These are phyloP conservation scores for Sambucus nigra DNA, from an alignment of 129 eudicot genomes.

Conservation along the genomic window DNA sequence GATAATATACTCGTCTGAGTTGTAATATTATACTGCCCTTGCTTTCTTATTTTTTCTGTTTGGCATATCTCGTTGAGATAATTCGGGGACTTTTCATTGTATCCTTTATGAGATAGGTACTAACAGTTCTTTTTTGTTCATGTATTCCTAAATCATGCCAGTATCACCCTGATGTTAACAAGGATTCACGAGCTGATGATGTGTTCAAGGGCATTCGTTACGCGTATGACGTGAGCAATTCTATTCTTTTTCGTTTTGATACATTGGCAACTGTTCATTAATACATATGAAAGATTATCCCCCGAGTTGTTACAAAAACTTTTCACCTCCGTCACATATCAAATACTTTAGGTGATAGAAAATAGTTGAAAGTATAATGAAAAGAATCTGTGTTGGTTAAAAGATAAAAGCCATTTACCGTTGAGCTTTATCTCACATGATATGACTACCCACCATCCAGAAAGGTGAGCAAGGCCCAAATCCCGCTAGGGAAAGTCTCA, in stretches of 20 bases:
- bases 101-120: neutral
- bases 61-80: neutral
- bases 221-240: conserved; percentile 69
- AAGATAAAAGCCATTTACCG: too few species aligned
- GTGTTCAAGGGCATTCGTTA: conserved; percentile 60
- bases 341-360: neutral
- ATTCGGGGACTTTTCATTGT: neutral
- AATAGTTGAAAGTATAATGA: neutral
- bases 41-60: neutral
- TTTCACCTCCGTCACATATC: neutral
- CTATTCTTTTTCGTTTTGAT: conserved; percentile 1
- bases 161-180: conserved; percentile 98
- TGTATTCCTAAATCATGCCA: conserved; percentile 24
- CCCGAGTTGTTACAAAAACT: neutral
- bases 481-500: too few species aligned
- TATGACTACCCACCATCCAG: too few species aligned
- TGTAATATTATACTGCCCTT: neutral
- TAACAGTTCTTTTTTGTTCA: conserved; percentile 1
- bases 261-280: neutral
- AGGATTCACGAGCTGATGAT: conserved; percentile 63
- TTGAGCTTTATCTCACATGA: too few species aligned
- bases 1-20: neutral
- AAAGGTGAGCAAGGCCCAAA: too few species aligned
- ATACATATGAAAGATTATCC: too few species aligned
- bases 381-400: too few species aligned